Evolutionary conservation across 106 monocot species (phyloP).

Genomic region (Allium fistulosum): DNA sequence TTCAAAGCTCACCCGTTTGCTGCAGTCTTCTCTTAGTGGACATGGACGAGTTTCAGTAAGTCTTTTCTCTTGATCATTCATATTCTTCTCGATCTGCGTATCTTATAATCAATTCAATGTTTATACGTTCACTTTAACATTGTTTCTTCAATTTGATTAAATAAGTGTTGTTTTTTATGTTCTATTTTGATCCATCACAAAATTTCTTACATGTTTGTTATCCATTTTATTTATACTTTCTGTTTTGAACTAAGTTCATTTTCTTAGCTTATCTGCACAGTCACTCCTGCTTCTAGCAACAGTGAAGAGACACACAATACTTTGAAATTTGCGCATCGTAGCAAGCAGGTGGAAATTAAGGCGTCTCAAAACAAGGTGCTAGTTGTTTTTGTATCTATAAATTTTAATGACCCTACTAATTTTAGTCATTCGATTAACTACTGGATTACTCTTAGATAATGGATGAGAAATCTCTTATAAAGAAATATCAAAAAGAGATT

Average conservation of each 20-base stretch:
- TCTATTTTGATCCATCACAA: too few relatives aligned
- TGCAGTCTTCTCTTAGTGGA: constrained; percentile 97
- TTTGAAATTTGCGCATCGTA: constrained; percentile 89
- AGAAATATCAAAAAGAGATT: constrained; percentile 97
- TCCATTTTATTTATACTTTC: too few relatives aligned
- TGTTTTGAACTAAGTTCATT: background rate
- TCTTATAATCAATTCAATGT: too few relatives aligned
- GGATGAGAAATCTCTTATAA: constrained; percentile 97
- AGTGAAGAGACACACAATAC: constrained; percentile 98
- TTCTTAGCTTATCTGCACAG: constrained; percentile 87
- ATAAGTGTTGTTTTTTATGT: too few relatives aligned
- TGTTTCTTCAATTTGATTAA: too few relatives aligned
- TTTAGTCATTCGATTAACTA: background rate
- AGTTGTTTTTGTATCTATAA: background rate
- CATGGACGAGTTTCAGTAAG: constrained; percentile 96
- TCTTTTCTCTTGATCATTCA: background rate
- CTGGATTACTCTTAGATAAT: constrained; percentile 55
- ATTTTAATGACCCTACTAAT: background rate
- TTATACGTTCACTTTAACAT: too few relatives aligned
- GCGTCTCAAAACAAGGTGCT: constrained; percentile 94
- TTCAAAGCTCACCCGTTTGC: constrained; percentile 93
- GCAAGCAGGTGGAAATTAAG: constrained; percentile 95
- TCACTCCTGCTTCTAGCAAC: constrained; percentile 96
- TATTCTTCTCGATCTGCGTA: too few relatives aligned
- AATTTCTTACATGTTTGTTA: too few relatives aligned